Base-by-base conservation (phyloP, 768 basidiomycete genomes). In the Gymnopilus dilepis region DNA sequence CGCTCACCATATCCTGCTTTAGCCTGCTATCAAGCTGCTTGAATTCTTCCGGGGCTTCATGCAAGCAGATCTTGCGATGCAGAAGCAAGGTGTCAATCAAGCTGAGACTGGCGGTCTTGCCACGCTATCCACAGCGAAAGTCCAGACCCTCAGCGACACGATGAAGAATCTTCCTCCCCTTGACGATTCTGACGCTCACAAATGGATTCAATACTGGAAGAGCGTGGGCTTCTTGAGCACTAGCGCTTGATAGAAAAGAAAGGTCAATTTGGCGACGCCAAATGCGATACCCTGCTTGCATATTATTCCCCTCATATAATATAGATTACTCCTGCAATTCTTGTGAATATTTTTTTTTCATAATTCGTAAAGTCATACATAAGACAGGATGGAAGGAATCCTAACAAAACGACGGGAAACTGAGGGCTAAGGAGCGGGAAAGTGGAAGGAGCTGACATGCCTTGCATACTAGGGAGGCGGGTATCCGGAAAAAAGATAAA, bases 161-260 rank as follows among this genome's bases (percentile, higher is more conserved):
- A 73, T 83, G 67, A 68, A 63, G 22, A 52, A 50, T 1, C 61
- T 78, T 2, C 62, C 65, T 21, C 62, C 68, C 6, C 58, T 80
- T 9, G 70, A 63, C 7, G 58, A 60, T 1, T 57, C 54, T 0
- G 73, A 78, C 47, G 77, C 59, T 12, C 53, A 34, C 2, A 59
- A 55, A n/a, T 82, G 78, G 77, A 68, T 81, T 1, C 69, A 69
- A 8, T 81, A 81, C 56, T 80, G 79, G 79, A 54, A 54, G 40
- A 19, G 37, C 30, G 22, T 26, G 24, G 41, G 17, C 21, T 54
- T 62, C 38, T 45, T 62, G 11, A 24, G 17, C 40, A 33, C 11
- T 15, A 28, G 19, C 21, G 17, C 26, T 7, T n/a, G n/a, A n/a
- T n/a, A n/a, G n/a, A n/a, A 21, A 31, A 9, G 12, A 26, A 11